Evolutionary conservation across 331 rosid genomes (phyloP).

Genomic region (Malus hybrid): DNA sequence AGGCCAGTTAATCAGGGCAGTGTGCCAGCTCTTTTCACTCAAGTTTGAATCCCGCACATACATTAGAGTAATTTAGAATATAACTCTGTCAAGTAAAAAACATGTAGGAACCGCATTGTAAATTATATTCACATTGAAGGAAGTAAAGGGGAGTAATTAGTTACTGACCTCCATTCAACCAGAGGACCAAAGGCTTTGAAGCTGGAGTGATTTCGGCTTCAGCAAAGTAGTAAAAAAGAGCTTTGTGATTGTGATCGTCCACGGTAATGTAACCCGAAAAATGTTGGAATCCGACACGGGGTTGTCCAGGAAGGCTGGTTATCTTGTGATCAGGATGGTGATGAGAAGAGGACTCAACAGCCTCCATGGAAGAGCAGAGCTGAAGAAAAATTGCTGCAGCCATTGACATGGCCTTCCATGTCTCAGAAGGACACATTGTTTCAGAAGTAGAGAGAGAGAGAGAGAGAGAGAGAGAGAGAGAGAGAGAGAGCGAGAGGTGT

Average conservation of each 20-base stretch:
- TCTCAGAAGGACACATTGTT: neutral
- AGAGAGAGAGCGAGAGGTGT: neutral
- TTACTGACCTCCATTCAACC: slow-evolving; percentile 69
- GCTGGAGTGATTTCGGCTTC: slow-evolving; percentile 43
- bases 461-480: neutral
- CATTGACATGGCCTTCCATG: slow-evolving; percentile 17
- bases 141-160: neutral
- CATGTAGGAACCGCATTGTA: no score
- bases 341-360: slow-evolving; percentile 17
- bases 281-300: slow-evolving; percentile 50
- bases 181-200: slow-evolving; percentile 70
- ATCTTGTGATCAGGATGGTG: slow-evolving; percentile 36
- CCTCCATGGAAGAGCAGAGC: slow-evolving; percentile 18
- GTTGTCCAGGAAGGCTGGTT: slow-evolving; percentile 56
- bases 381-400: slow-evolving; percentile 28
- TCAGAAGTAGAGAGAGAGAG: neutral
- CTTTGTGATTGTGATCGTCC: slow-evolving; percentile 20
- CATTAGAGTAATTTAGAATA: no score
- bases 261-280: slow-evolving; percentile 58
- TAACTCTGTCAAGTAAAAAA: no score
- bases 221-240: slow-evolving; percentile 55
- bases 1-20: no score
- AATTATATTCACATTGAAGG: neutral
- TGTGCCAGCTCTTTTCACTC: no score
- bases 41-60: no score